A percentile compares a stretch with the other conserved stretches of the same genome.
These are phyloP conservation scores for Russula griseocarnosa DNA, from an alignment of 768 basidiomycete genomes.

Conservation along the genomic window DNA sequence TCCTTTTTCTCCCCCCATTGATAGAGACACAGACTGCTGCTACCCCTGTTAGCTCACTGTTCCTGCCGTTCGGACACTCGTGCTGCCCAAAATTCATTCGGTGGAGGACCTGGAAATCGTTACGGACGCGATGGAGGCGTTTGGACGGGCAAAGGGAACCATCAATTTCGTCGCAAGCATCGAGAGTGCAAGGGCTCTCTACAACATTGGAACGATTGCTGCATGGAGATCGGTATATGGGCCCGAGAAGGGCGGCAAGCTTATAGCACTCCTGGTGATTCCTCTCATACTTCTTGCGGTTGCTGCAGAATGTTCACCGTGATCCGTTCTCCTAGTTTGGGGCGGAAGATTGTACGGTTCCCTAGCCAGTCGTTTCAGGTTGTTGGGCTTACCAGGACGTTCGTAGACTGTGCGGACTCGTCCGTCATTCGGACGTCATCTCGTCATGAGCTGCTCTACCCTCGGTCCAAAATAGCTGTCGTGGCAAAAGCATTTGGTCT, in stretches of 20 bases:
- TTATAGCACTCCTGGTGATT: constrained; percentile 63
- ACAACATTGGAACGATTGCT: constrained; percentile 67
- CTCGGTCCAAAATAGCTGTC: constrained; percentile 77
- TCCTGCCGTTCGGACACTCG: constrained; percentile 55
- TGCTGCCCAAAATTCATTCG: constrained; percentile 82
- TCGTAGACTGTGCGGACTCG: constrained; percentile 82
- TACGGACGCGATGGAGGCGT: constrained; percentile 44
- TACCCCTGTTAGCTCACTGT: constrained; percentile 40
- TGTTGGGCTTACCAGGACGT: background rate
- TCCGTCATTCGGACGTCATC: constrained; percentile 72
- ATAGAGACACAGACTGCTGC: background rate
- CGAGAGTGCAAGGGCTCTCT: constrained; percentile 73
- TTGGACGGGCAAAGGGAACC: constrained; percentile 34
- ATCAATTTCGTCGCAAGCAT: constrained; percentile 73
- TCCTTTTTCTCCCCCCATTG: background rate
- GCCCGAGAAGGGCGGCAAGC: constrained; percentile 44
- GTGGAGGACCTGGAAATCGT: constrained; percentile 60
- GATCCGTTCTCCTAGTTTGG: constrained; percentile 61
- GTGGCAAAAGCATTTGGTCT: constrained; percentile 80
- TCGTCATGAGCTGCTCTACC: constrained; percentile 73
- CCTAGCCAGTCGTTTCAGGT: background rate
- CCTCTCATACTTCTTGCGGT: background rate
- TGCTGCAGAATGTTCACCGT: background rate
- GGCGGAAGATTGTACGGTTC: constrained; percentile 79
- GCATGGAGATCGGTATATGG: constrained; percentile 54